Percentiles rank a stretch among this genome's conserved stretches.
Conservation (phyloP, 1,139 yeast genomes). For the Yamadazyma oceani region DNA sequence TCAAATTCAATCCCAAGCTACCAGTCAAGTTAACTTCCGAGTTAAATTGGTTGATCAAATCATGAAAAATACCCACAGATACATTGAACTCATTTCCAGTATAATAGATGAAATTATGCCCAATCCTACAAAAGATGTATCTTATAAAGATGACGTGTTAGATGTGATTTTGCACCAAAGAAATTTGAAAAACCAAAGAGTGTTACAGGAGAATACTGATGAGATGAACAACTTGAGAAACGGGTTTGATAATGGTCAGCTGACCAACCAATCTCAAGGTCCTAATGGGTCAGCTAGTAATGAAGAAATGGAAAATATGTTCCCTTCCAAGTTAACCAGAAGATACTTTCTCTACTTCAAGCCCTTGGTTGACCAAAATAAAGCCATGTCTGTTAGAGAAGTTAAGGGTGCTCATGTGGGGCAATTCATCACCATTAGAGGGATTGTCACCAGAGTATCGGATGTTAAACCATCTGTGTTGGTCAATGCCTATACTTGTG, state of each 20-base stretch:
- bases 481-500: constrained; percentile 96
- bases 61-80: constrained; percentile 72
- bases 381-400: constrained; percentile 84
- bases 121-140: constrained; percentile 69
- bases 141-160: constrained; percentile 84
- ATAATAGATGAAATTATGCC: constrained; percentile 86
- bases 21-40: constrained; percentile 22
- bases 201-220: constrained; percentile 64
- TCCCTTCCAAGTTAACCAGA: constrained; percentile 85
- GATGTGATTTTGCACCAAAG: constrained; percentile 94
- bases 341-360: constrained; percentile 84
- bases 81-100: constrained; percentile 68
- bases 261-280: constrained; percentile 6
- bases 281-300: constrained; percentile 1
- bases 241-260: constrained; percentile 28
- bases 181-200: constrained; percentile 72
- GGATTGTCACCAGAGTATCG: constrained; percentile 92
- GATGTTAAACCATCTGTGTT: constrained; percentile 93
- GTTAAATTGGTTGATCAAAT: constrained; percentile 56
- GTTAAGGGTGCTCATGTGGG: constrained; percentile 85
- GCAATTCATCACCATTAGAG: constrained; percentile 83
- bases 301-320: constrained; percentile 42
- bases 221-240: constrained; percentile 44
- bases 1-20: constrained; percentile 17
- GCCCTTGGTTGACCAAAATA: constrained; percentile 57